phyloP scores from a whole-genome alignment of 2,329 filamentous ascomycete species.

The Ceratocystis harringtonii region DNA sequence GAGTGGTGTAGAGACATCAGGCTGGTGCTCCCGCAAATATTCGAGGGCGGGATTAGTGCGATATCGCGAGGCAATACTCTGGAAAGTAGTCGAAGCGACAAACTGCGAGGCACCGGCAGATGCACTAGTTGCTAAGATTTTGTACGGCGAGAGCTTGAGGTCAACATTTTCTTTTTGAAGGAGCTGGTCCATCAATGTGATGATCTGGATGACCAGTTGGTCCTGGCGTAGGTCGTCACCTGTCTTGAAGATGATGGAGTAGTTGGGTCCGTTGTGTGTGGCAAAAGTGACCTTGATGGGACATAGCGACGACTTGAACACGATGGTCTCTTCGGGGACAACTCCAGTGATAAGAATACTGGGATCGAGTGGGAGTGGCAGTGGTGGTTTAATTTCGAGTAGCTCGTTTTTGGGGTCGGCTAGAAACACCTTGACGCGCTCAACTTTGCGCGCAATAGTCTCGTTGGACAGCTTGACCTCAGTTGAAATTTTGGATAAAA shows the following conservation, averaged over 20 bases:
- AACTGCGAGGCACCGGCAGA: conserved; percentile 88
- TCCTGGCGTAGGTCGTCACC: conserved; percentile 94
- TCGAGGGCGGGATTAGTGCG: conserved; percentile 58
- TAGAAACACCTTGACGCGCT: conserved; percentile 69
- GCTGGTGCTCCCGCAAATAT: conserved; percentile 80
- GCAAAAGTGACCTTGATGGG: conserved; percentile 86
- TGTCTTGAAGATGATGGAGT: conserved; percentile 92
- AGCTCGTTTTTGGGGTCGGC: conserved; percentile 86
- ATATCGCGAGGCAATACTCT: conserved; percentile 70
- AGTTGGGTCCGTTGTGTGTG: conserved; percentile 59
- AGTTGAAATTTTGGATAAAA: conserved; percentile 75
- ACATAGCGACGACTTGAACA: conserved; percentile 90
- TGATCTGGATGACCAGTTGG: conserved; percentile 91
- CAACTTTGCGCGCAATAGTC: conserved; percentile 64
- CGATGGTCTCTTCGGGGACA: conserved; percentile 67
- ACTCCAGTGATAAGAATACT: conserved; percentile 64
- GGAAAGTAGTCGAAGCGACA: conserved; percentile 70
- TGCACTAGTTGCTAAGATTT: conserved; percentile 83
- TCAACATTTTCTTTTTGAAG: conserved; percentile 93
- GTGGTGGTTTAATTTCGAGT: conserved; percentile 62
- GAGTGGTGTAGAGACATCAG: conserved; percentile 64
- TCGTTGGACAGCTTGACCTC: conserved; percentile 73
- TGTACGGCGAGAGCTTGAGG: conserved; percentile 87
- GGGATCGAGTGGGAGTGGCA: conserved; percentile 81
- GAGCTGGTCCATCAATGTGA: conserved; percentile 92